Base-by-base conservation (phyloP, 148 eudicot genomes). In the Rhododendron simsii region DNA sequence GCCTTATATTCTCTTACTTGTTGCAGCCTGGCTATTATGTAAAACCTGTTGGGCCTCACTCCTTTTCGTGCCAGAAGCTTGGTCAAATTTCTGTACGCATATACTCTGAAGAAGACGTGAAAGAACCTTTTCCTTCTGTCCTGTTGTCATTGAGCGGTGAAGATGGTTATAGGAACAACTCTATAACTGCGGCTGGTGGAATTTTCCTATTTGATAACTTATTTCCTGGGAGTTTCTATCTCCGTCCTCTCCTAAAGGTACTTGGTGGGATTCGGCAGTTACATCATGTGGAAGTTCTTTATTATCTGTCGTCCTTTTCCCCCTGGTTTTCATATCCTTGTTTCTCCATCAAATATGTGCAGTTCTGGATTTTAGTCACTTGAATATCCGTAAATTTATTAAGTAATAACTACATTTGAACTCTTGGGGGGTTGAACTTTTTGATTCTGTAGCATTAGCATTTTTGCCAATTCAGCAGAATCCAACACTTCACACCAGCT, bases 151-250 rank as follows among this genome's bases (percentile, higher is more conserved):
- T 97, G 85, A 97, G 99, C 84, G 99, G 99, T 15, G 99, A 97
- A 84, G 95, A 97, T 92, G 99, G 99, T 81, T 97, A 97, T 86
- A 94, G 99, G 88, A 97, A 97, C 88, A 97, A 97, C 88, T 91
- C 99, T 28, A 90, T 97, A 39, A 86, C 98, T 78, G 94, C 92
- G 84, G 92, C 91, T 87, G 99, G 99, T 88, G 99, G 99, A 83
- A 87, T 61, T 82, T 97, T 93, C 81, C 81, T 83, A 16, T 97
- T 97, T 80, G 93, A 89, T 84, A 90, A 92, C 89, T 89, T 97
- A 67, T 97, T 97, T 89, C 99, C 98, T 79, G 99, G 98, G 87
- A 97, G 98, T 87, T 97, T 97, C 91, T 97, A 97, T 88, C 98
- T 97, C 71, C 98, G 99, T 47, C 99, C 99, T 89, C 88, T 97